Base-by-base conservation (phyloP, 164 flowering plant genomes). In the Magnolia changhungtana region DNA sequence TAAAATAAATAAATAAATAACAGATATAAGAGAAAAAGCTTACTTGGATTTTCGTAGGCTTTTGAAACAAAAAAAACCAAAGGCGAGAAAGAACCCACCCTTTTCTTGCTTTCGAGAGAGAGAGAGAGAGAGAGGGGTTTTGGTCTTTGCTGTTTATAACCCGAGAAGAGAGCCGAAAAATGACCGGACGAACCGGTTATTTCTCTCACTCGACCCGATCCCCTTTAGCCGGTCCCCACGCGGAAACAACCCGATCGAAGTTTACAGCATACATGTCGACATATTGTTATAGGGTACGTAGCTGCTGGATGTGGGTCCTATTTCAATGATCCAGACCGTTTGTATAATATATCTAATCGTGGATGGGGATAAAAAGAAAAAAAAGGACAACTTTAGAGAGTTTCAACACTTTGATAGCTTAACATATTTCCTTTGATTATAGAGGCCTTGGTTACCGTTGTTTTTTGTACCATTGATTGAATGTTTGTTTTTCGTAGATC, bases 161-260 rank as follows among this genome's bases (percentile, higher is more conserved):
- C 82, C 84, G 18, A 31, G 72, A 69, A 63, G 67, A 49, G 71
- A 50, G 81, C 52, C 64, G 71, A 72, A 31, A 72, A 29, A 27
- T 63, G 50, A 88, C 90, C 88, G 87, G 87, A 81, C 74, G 86
- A 82, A 86, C 91, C 91, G 89, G 91, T 87, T 84, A 63, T 63
- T 29, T 55, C 61, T 55, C 61, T 55, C 18, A 11, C 61, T 16
- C 11, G 10, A 55, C 61, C 61, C 61, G 61, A 55, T 11, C 61
- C 18, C 61, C 19, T 55, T 16, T 55, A 14, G 11, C 61, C 61
- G 61, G 61, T 55, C 61, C 13, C 19, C 2, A 11, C 61, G 61
- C 61, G 16, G 61, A 82, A 85, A 83, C 81, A 65, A 67, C 75
- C 71, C 63, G 64, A 70, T 74, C 31, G 29, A 68, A 13, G 50